A percentile compares a stretch with the other conserved stretches of the same genome.
phyloP scores from a whole-genome alignment of 768 basidiomycete genomes.

The Suillus brevipes region DNA sequence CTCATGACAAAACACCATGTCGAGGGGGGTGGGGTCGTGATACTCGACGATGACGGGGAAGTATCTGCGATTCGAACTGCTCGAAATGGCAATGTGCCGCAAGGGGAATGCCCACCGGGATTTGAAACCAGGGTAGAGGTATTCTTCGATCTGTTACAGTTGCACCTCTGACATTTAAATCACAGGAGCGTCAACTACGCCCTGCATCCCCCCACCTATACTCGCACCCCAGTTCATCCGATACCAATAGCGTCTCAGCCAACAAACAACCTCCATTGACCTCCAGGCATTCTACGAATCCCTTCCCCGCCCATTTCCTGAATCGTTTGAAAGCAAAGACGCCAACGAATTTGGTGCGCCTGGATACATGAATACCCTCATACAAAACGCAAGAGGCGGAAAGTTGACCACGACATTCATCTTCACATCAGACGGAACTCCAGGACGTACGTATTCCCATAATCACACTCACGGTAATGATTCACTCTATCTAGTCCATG shows the following conservation, averaged over 20 bases:
- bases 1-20: too few species aligned
- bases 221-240: conserved; percentile 6
- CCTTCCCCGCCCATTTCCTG: conserved; percentile 65
- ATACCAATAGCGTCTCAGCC: conserved; percentile 8
- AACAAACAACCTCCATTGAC: conserved; percentile 31
- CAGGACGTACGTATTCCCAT: conserved; percentile 41
- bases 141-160: too few species aligned
- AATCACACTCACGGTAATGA: background rate
- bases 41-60: too few species aligned
- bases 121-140: too few species aligned
- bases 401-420: conserved; percentile 44
- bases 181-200: conserved; percentile 11
- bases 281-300: conserved; percentile 65
- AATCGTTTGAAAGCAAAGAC: conserved; percentile 46
- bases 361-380: conserved; percentile 49
- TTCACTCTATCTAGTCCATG: conserved; percentile 45
- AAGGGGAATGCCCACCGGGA: too few species aligned
- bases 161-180: too few species aligned
- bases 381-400: conserved; percentile 55
- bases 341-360: conserved; percentile 55
- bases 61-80: too few species aligned
- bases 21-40: too few species aligned
- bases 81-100: too few species aligned
- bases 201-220: conserved; percentile 30
- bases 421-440: conserved; percentile 42